These are phyloP conservation scores for Leccinellum luteum DNA, from an alignment of 768 basidiomycete genomes.

Conservation along the genomic window DNA sequence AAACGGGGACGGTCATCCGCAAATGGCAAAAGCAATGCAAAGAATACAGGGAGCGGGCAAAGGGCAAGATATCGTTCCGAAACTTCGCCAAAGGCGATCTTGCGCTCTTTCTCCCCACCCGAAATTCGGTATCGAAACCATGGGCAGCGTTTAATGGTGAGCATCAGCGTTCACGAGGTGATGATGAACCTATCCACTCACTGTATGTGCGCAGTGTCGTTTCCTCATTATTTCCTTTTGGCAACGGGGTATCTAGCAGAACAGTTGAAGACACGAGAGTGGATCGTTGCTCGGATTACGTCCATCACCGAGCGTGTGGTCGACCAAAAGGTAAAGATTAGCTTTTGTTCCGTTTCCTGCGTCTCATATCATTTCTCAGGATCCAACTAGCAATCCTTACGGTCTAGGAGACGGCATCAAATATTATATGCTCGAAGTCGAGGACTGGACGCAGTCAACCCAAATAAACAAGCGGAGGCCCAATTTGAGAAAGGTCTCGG, in stretches of 20 bases:
- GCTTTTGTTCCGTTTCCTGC: not conserved
- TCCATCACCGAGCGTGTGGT: slow-evolving; percentile 85
- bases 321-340: slow-evolving; percentile 57
- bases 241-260: slow-evolving; percentile 84
- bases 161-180: slow-evolving; percentile 18
- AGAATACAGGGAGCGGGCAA: slow-evolving; percentile 91
- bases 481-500: slow-evolving; percentile 49
- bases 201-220: slow-evolving; percentile 60
- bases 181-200: not conserved
- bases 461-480: slow-evolving; percentile 57
- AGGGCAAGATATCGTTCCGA: slow-evolving; percentile 93
- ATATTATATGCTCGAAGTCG: slow-evolving; percentile 91
- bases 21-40: slow-evolving; percentile 99
- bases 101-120: slow-evolving; percentile 92
- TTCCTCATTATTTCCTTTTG: slow-evolving; percentile 96
- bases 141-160: slow-evolving; percentile 99
- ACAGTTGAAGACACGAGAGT: slow-evolving; percentile 87
- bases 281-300: slow-evolving; percentile 92
- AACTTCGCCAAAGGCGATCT: slow-evolving; percentile 95
- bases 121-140: slow-evolving; percentile 88
- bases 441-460: slow-evolving; percentile 85
- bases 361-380: slow-evolving; percentile 41
- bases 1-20: slow-evolving; percentile 81
- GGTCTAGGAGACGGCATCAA: slow-evolving; percentile 85
- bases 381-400: slow-evolving; percentile 85